phyloP scores from a whole-genome alignment of 108 stramenopile genomes.

The Pseudonitzschia pungens region DNA sequence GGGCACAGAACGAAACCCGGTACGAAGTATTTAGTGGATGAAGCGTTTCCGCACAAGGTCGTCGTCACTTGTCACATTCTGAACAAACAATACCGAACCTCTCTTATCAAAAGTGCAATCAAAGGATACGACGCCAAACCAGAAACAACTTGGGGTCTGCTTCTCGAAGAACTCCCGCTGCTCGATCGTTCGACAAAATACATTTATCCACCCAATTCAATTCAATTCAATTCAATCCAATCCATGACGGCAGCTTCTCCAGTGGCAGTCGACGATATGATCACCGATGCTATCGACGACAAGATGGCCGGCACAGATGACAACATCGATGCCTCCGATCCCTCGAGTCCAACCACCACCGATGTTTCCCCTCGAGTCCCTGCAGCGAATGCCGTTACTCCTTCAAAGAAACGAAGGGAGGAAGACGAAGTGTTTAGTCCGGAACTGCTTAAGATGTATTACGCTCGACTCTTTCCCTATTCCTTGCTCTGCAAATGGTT shows the following conservation, averaged over 20 bases:
- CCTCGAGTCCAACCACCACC: background rate
- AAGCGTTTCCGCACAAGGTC: no score
- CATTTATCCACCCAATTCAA: background rate
- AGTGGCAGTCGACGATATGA: constrained; percentile 5
- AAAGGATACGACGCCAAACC: no score
- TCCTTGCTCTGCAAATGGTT: constrained; percentile 75
- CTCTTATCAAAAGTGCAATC: no score
- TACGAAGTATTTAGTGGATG: no score
- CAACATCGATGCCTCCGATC: background rate
- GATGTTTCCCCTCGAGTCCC: background rate
- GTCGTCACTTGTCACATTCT: no score
- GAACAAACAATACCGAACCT: no score
- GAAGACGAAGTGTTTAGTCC: constrained; percentile 73
- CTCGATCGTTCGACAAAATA: background rate
- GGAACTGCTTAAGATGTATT: constrained; percentile 92
- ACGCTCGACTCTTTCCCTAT: constrained; percentile 89
- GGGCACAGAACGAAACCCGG: no score
- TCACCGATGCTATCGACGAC: background rate
- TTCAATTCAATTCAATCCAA: background rate
- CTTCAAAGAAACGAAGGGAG: constrained; percentile 8
- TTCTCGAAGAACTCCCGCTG: no score
- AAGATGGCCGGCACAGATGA: background rate
- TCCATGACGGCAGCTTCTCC: constrained; percentile 4
- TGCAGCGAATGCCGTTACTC: constrained; percentile 1
- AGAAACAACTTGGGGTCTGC: no score